These are phyloP conservation scores for Penicillium lividum DNA, from an alignment of 495 filamentous ascomycete genomes.

Conservation along the genomic window DNA sequence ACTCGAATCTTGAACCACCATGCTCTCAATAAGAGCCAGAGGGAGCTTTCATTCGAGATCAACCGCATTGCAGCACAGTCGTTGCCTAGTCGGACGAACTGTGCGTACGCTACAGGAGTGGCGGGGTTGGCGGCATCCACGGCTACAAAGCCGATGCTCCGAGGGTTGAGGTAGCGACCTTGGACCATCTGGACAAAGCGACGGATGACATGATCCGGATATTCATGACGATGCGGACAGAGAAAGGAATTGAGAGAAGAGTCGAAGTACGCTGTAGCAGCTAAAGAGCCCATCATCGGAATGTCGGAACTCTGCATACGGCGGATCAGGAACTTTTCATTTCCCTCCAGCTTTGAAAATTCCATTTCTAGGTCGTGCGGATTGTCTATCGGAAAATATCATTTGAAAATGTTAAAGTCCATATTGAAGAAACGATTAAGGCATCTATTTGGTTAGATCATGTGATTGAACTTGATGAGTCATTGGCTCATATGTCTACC, in stretches of 20 bases:
- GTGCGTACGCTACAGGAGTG: conserved; percentile 13
- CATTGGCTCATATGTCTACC: too few relatives aligned
- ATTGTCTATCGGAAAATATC: too few relatives aligned
- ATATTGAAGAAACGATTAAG: too few relatives aligned
- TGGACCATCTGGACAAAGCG: conserved; percentile 17
- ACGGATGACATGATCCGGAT: conserved; percentile 11
- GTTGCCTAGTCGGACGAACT: conserved; percentile 12
- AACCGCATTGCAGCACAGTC: conserved; percentile 6
- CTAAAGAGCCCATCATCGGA: conserved; percentile 5
- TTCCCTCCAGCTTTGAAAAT: too few relatives aligned
- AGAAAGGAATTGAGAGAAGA: conserved; percentile 10
- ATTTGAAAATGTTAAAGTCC: too few relatives aligned
- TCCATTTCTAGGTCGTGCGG: too few relatives aligned
- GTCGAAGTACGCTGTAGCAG: conserved; percentile 9
- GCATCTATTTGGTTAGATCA: too few relatives aligned
- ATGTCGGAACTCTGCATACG: conserved; percentile 9
- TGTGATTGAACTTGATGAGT: too few relatives aligned
- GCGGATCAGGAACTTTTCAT: conserved; percentile 10
- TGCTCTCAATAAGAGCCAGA: conserved; percentile 1
- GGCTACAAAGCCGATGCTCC: conserved; percentile 17
- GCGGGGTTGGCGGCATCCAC: not conserved
- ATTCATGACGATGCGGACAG: conserved; percentile 14
- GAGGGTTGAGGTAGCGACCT: conserved; percentile 10
- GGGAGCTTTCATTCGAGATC: not conserved
- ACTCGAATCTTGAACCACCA: conserved; percentile 5